Percentiles rank a stretch among this genome's conserved stretches.
These are phyloP conservation scores for Trypanosoma avium DNA, from an alignment of 208 protist species.

Conservation along the genomic window DNA sequence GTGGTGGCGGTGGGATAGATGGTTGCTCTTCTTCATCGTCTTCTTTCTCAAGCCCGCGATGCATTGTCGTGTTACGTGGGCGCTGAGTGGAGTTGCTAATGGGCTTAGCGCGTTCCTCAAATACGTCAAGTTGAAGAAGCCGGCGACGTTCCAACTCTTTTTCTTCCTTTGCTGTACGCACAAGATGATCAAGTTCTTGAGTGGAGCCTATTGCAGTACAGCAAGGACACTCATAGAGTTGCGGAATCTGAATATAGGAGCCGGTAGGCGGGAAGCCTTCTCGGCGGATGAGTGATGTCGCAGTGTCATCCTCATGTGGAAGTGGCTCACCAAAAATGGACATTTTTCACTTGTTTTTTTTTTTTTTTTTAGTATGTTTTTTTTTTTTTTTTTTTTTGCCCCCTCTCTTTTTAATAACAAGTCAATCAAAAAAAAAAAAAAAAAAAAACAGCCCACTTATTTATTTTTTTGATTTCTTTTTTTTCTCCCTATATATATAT, in stretches of 20 bases:
- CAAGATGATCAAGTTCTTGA: conserved; percentile 60
- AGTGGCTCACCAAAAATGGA: conserved; percentile 83
- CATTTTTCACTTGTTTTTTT: conserved; percentile 38
- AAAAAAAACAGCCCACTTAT: too few species aligned
- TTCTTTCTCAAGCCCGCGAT: conserved; percentile 37
- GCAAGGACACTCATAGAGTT: conserved; percentile 82
- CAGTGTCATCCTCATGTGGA: conserved; percentile 89
- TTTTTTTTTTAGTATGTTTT: conserved; percentile 17
- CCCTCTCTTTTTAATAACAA: too few species aligned
- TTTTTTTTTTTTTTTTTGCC: conserved; percentile 8
- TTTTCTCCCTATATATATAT: too few species aligned
- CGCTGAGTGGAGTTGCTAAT: conserved; percentile 33
- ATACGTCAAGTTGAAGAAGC: conserved; percentile 86
- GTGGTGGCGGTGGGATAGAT: conserved; percentile 58
- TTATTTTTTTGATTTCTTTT: too few species aligned
- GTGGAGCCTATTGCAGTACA: conserved; percentile 70
- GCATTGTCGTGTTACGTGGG: conserved; percentile 37
- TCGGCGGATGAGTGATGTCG: conserved; percentile 82
- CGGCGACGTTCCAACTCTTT: conserved; percentile 68
- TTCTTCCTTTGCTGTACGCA: conserved; percentile 52
- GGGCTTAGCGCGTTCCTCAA: conserved; percentile 82
- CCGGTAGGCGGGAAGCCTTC: conserved; percentile 73
- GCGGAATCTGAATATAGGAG: conserved; percentile 83
- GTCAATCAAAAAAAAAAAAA: too few species aligned
- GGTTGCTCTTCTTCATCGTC: conserved; percentile 44